Evolutionary conservation across 73 alveolate species (phyloP), one percentile per base, ranked within the genome.

Genomic region (Effrenium voratum): DNA sequence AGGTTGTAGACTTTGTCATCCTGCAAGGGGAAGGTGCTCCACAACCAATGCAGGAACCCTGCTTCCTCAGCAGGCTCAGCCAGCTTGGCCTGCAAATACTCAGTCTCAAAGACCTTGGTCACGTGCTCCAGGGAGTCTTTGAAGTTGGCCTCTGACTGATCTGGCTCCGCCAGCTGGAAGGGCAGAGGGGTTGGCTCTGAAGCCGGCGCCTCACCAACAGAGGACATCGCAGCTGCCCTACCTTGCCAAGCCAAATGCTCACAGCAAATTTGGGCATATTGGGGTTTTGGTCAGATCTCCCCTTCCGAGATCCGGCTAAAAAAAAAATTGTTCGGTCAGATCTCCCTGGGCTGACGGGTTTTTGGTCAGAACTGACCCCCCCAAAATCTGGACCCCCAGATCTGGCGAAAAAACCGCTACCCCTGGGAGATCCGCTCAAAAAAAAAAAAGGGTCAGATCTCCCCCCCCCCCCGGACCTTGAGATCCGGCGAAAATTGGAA

Each of bases 1-100:
- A 43, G 38, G 40, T 22, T 3, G 60, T 76, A 76, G 43, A 40
- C 63, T 24, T 40, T 38, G 87, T 43, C 36, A 2, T 13, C 87
- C 38, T 3, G 12, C 87, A 76, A 43, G 40, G 87, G 87, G 60
- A 76, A 76, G 34, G 87, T 43, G n/a, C 3, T 32, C 87, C 87
- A 76, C 63, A 76, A 38, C 87, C 87, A 76, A 6, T 32, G 28
- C 13, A 10, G 41, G 36, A 63, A 63, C 41, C 8, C 76, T 13
- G 10, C 6, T 5, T 22, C 28, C 38, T 4, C 28, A 5, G 13
- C 76, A 15, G 60, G 49, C 28, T 38, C 40, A 38, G 24, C 15
- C 83, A 38, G 49, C 46, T n/a, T 32, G 10, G 83, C 49, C 24
- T 38, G 19, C 46, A 38, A 38, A 38, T 5, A 34, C 83, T 72